A percentile compares a stretch with the other conserved stretches of the same genome.
Conservation (phyloP, 352 stramenopile species). For the Blastocystis sp. region DNA sequence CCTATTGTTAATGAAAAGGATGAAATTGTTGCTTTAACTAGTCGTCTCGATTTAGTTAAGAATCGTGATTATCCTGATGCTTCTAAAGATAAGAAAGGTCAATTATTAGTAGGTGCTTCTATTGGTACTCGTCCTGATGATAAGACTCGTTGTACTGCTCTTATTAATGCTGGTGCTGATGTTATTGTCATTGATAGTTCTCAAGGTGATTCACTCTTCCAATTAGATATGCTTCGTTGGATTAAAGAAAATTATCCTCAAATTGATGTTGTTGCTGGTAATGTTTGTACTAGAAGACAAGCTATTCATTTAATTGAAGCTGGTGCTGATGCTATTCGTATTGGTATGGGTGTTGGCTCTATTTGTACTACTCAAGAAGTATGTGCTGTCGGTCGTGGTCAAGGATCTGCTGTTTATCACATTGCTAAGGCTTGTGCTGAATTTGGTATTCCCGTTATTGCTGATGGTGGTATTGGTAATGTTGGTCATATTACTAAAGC, state of each 20-base stretch:
- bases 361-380: constrained; percentile 98
- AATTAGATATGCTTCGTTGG: constrained; percentile 63
- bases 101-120: constrained; percentile 77
- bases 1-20: constrained; percentile 90
- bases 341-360: constrained; percentile 97
- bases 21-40: constrained; percentile 91
- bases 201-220: constrained; percentile 86
- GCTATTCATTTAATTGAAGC: constrained; percentile 91
- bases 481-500: constrained; percentile 97
- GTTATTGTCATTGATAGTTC: constrained; percentile 98
- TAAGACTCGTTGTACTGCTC: constrained; percentile 60
- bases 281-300: constrained; percentile 91
- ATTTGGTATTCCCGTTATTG: constrained; percentile 73
- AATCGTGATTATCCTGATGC: constrained; percentile 84
- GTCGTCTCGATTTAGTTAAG: constrained; percentile 86
- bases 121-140: constrained; percentile 90
- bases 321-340: constrained; percentile 88
- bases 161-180: constrained; percentile 83
- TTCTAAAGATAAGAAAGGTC: constrained; percentile 85
- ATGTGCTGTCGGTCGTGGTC: constrained; percentile 76
- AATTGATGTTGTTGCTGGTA: constrained; percentile 92
- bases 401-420: constrained; percentile 95
- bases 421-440: constrained; percentile 63
- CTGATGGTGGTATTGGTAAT: constrained; percentile 89
- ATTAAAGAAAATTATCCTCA: constrained; percentile 78